Evolutionary conservation across 345 rosid genomes (phyloP).

Genomic region (Sonneratia alba): DNA sequence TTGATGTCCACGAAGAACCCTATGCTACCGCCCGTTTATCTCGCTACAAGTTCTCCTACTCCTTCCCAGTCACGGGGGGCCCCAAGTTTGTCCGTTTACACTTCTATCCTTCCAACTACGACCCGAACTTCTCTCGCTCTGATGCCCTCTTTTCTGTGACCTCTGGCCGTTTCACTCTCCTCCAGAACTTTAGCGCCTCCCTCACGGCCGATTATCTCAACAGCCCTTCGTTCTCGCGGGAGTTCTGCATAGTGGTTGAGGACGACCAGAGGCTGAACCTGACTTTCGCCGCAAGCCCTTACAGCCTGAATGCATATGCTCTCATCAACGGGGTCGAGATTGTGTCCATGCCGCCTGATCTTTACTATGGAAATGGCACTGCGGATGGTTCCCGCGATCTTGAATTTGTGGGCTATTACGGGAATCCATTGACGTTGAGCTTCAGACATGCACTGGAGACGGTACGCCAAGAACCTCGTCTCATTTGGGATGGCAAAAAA

Average conservation of each 20-base stretch:
- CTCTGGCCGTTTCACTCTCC: slow-evolving; percentile 14
- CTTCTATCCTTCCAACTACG: slow-evolving; percentile 13
- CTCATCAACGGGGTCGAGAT: slow-evolving; percentile 32
- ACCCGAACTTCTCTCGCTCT: background rate
- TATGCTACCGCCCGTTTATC: slow-evolving; percentile 20
- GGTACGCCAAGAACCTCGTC: background rate
- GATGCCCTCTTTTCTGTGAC: slow-evolving; percentile 19
- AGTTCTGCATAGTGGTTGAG: slow-evolving; percentile 4
- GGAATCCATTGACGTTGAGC: background rate
- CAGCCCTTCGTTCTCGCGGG: background rate
- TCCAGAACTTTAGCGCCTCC: slow-evolving; percentile 20
- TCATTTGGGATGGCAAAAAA: too few relatives aligned
- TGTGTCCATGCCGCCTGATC: slow-evolving; percentile 27
- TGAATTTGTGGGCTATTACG: background rate
- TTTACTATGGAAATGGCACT: slow-evolving; percentile 7
- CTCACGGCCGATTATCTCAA: slow-evolving; percentile 4
- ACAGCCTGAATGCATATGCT: slow-evolving; percentile 14
- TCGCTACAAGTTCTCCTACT: slow-evolving; percentile 18
- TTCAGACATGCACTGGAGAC: slow-evolving; percentile 18
- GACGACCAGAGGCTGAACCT: slow-evolving; percentile 15
- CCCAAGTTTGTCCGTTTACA: slow-evolving; percentile 27
- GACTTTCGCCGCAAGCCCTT: slow-evolving; percentile 20
- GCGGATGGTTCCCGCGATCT: background rate
- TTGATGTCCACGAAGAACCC: background rate
- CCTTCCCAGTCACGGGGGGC: slow-evolving; percentile 22